Percentiles rank a stretch among this genome's conserved stretches.
Conservation (phyloP, 2,329 filamentous ascomycete genomes). For the Colletotrichum shisoi region DNA sequence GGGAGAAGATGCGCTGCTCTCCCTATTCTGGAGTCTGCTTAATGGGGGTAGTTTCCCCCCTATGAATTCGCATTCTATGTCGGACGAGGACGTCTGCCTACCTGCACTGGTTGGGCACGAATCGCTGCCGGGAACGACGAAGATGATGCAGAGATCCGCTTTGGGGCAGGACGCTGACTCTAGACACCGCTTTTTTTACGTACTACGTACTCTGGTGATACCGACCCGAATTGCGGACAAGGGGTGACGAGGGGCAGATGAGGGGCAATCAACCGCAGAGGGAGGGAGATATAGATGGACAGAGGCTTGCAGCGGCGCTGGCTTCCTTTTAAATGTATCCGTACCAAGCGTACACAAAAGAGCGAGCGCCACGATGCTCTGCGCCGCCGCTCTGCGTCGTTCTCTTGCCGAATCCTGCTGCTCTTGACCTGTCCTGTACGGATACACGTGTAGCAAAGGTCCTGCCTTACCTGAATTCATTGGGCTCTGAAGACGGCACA, state of each 20-base stretch:
- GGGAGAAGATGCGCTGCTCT: neutral
- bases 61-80: conserved; percentile 22
- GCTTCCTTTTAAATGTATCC: neutral
- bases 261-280: neutral
- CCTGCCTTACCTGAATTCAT: neutral
- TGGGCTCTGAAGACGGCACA: conserved; percentile 19
- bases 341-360: neutral
- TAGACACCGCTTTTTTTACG: conserved; percentile 36
- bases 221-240: conserved; percentile 1
- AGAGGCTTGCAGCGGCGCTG: conserved; percentile 1
- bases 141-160: conserved; percentile 30
- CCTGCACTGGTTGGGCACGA: conserved; percentile 19
- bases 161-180: conserved; percentile 22
- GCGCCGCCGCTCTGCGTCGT: neutral
- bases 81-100: neutral
- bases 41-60: neutral
- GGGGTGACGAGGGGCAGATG: conserved; percentile 7
- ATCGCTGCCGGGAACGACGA: conserved; percentile 5
- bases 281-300: neutral
- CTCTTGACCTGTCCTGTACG: neutral
- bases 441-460: neutral
- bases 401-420: neutral
- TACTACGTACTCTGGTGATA: conserved; percentile 16
- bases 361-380: conserved; percentile 3
- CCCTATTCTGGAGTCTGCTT: neutral